Evolutionary conservation across 306 rosid species (phyloP).

Genomic region (Quercus agrifolia): DNA sequence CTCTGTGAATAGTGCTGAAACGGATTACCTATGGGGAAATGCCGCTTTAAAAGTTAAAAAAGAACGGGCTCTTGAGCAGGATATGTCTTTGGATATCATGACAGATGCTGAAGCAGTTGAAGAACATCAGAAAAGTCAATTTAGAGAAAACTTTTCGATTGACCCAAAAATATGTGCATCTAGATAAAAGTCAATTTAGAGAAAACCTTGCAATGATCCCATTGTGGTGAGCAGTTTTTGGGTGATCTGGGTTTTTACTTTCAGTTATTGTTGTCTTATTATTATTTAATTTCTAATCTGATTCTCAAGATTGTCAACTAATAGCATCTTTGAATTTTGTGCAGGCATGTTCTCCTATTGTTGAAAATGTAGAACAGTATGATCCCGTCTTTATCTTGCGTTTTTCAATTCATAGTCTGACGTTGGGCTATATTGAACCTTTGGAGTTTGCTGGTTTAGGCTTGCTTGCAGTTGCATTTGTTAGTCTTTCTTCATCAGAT

Average conservation of each 20-base stretch:
- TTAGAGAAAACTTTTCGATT: constrained; percentile 60
- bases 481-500: constrained; percentile 62
- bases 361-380: constrained; percentile 44
- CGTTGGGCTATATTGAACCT: constrained; percentile 24
- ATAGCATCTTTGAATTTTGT: constrained; percentile 6
- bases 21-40: constrained; percentile 52
- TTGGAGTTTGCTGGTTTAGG: constrained; percentile 61
- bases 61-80: constrained; percentile 36
- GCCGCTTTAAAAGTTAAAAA: constrained; percentile 38
- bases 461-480: constrained; percentile 78
- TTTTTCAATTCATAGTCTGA: constrained; percentile 64
- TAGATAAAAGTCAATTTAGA: constrained; percentile 38
- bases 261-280: neutral
- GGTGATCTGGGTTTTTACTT: neutral
- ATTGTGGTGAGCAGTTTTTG: constrained; percentile 6
- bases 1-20: constrained; percentile 28
- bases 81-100: constrained; percentile 21
- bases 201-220: constrained; percentile 49
- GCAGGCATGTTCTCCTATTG: constrained; percentile 39
- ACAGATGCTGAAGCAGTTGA: constrained; percentile 52
- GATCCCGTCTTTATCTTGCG: constrained; percentile 82
- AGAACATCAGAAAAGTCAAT: constrained; percentile 52
- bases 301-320: neutral
- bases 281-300: neutral
- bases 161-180: constrained; percentile 73